Percentiles rank a stretch among this genome's conserved stretches.
Evolutionary conservation across 2,329 filamentous ascomycete genomes (phyloP).

Genomic region (Teratosphaeriaceae sp.): DNA sequence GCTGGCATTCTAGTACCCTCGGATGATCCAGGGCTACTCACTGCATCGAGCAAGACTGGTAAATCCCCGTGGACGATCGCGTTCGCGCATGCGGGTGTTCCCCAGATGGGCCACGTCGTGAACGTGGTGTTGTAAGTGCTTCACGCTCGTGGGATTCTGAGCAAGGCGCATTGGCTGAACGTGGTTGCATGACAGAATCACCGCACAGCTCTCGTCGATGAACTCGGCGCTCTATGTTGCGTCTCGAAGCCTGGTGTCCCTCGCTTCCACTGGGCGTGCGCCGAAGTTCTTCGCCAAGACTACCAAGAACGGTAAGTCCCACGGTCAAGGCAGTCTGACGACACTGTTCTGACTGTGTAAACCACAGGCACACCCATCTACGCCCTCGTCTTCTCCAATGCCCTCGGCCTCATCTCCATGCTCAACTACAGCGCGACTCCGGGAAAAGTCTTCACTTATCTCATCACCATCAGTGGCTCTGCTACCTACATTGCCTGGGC

Average conservation of each 20-base stretch:
- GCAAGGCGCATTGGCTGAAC: background rate
- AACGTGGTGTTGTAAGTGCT: constrained; percentile 4
- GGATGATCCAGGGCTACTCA: constrained; percentile 9
- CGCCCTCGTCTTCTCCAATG: constrained; percentile 8
- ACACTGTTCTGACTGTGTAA: background rate
- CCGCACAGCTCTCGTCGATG: background rate
- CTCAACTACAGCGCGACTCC: constrained; percentile 3
- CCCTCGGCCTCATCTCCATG: constrained; percentile 8
- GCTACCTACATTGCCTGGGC: constrained; percentile 12
- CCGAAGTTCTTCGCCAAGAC: too few relatives aligned
- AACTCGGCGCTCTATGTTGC: too few relatives aligned
- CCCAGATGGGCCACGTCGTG: constrained; percentile 11
- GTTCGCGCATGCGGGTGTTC: constrained; percentile 8
- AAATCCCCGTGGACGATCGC: constrained; percentile 11
- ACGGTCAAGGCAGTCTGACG: background rate
- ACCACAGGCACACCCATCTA: constrained; percentile 5
- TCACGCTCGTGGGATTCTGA: constrained; percentile 1
- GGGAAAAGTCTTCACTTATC: background rate
- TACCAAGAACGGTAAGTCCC: too few relatives aligned
- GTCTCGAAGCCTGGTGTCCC: too few relatives aligned
- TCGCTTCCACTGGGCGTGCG: too few relatives aligned
- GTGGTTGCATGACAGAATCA: background rate
- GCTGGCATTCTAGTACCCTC: constrained; percentile 10
- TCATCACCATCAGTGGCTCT: constrained; percentile 8
- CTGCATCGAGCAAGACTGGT: constrained; percentile 9